Evolutionary conservation across 2,329 filamentous ascomycete genomes (phyloP).

Genomic region (Alternaria tenuissima): DNA sequence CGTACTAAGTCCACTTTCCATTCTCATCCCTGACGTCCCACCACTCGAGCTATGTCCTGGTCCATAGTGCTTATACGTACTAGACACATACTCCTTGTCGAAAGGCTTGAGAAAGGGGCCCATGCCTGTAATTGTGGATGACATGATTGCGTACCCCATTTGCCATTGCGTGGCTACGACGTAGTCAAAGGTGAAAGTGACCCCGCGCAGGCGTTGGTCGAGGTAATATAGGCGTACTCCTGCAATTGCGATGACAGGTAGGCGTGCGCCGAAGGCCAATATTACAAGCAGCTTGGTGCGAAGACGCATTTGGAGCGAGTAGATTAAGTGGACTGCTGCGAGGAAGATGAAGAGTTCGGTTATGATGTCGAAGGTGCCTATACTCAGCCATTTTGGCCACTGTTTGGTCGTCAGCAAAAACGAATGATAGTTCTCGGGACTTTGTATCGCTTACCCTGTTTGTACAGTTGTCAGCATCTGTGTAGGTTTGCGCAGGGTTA

Average conservation of each 20-base stretch:
- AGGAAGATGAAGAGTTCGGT: conserved; percentile 41
- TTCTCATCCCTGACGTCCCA: neutral
- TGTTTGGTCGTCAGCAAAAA: conserved; percentile 15
- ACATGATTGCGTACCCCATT: conserved; percentile 49
- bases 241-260: conserved; percentile 38
- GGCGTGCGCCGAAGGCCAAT: conserved; percentile 40
- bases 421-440: neutral
- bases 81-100: conserved; percentile 32
- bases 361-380: conserved; percentile 37
- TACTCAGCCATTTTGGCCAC: conserved; percentile 42
- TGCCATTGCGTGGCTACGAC: conserved; percentile 46
- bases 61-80: conserved; percentile 23
- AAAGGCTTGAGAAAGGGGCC: conserved; percentile 47
- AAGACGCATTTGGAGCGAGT: conserved; percentile 38
- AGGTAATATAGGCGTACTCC: conserved; percentile 40
- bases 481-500: conserved; percentile 31
- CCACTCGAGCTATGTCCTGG: neutral
- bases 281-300: conserved; percentile 39
- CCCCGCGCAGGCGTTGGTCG: conserved; percentile 22
- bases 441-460: conserved; percentile 29
- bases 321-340: conserved; percentile 37
- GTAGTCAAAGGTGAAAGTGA: conserved; percentile 34
- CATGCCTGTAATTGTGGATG: conserved; percentile 42
- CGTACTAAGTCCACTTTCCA: neutral
- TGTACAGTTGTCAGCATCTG: conserved; percentile 23